Evolutionary conservation across 495 filamentous ascomycete species (phyloP), one percentile per base, ranked within the genome.

Genomic region (Tuber microsphaerosporum): DNA sequence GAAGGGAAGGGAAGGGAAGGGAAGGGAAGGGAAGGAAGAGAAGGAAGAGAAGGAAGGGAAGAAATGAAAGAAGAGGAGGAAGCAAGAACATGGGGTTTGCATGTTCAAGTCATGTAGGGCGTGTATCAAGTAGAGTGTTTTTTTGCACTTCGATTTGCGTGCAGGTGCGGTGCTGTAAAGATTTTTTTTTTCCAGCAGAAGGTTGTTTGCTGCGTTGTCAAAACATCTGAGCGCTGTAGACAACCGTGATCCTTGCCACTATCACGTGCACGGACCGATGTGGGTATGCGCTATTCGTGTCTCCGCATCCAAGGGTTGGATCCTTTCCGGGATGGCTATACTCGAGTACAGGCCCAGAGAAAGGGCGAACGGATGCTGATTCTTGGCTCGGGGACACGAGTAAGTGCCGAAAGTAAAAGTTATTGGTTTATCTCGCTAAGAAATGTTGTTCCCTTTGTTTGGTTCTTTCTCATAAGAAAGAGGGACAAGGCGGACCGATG

Each of bases 161-260:
- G 46, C 20, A 48, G 20, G 46, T 22, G 10, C 6, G 6, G 19
- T 46, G 46, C 46, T 48, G 46, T 22, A 8, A 48, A 48, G 46
- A 0, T 48, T 48, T 48, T 48, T 51, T 9, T 61, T 26, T 26
- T 61, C 2, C 10, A 26, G 26, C 26, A 31, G 51, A 65, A 34
- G 56, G 26, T 65, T 65, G 56, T 65, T 65, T 65, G 56, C 56
- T 65, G 26, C 56, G 56, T 65, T 65, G 56, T 65, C 56, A 65
- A 34, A 65, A 61, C 51, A 56, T 56, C 48, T 56, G 22, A 48
- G n/a, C 48, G 12, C 22, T 22, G 22, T 26, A 56, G 48, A 56
- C 7, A 26, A 22, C n/a, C 14, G 12, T 65, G 5, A 34, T 34
- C 56, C 26, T 19, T 65, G 56, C 26, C 17, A 14, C 6, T 65